Evolutionary conservation across 768 basidiomycete genomes (phyloP), one percentile per base, ranked within the genome.

Genomic region (Coprinopsis sp.): DNA sequence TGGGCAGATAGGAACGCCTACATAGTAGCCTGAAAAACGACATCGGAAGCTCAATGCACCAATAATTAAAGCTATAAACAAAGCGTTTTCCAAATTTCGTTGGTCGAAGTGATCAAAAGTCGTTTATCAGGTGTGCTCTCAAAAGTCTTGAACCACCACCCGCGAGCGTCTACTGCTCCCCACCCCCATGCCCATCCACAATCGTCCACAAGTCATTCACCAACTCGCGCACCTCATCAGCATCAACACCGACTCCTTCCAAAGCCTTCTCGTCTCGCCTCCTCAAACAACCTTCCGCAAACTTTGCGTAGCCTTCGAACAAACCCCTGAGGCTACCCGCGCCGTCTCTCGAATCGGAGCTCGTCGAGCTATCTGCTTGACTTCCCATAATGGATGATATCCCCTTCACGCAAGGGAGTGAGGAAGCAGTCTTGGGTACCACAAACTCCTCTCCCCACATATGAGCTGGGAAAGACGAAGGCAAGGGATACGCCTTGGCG

Each of bases 151-250:
- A 19, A 25, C 25, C 38, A 21, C 38, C 22, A 8, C 11, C n/a
- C 19, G 8, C 23, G 2, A 18, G 28, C 12, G 11, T 23, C 36
- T 8, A 10, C 7, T 44, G 34, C n/a, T 49, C 42, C 4, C 28
- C 18, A 8, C n/a, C 18, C 3, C 28, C n/a, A 22, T 66, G 62
- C 51, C 62, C 66, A 49, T 82, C 82, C 38, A 74, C 71, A 23
- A 84, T 63, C 16, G 70, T 73, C 82, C 84, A 84, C 37, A 86
- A 55, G 31, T 74, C 73, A 52, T 78, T 76, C 13, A 62, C 69
- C 27, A 86, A 59, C 41, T 82, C 82, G 45, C 57, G 70, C 44
- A 83, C 53, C 3, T 83, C 82, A 50, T 85, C 85, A 3, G 59
- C 50, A 46, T 80, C 74, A 16, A 79, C 62, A 14, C 71, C 73